A percentile compares a stretch with the other conserved stretches of the same genome.
phyloP scores from a whole-genome alignment of 202 grass and related monocot species.

The Setaria italica region DNA sequence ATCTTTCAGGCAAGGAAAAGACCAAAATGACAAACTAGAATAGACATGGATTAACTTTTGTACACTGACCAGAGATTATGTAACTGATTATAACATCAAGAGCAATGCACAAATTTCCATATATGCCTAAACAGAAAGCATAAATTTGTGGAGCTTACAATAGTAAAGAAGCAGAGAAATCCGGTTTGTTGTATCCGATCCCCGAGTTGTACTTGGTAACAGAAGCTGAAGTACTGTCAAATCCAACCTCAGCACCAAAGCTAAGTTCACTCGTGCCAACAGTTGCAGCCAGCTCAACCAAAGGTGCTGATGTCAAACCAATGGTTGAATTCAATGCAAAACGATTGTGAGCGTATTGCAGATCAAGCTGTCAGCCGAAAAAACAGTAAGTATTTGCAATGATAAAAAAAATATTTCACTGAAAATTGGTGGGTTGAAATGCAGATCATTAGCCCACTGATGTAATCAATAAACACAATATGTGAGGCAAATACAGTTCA shows the following conservation, averaged over 20 bases:
- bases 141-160: conserved; percentile 61
- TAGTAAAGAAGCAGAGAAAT: conserved; percentile 71
- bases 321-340: conserved; percentile 73
- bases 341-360: conserved; percentile 75
- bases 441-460: background rate
- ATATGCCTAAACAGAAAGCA: conserved; percentile 10
- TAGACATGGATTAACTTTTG: background rate
- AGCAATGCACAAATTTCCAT: background rate
- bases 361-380: conserved; percentile 74
- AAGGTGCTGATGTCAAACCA: conserved; percentile 70
- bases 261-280: conserved; percentile 64
- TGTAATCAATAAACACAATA: conserved; percentile 4
- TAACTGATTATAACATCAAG: background rate
- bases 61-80: background rate
- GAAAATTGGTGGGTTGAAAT: background rate
- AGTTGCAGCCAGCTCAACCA: conserved; percentile 74
- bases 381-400: conserved; percentile 14
- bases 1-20: background rate
- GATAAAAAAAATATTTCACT: background rate
- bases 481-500: conserved; percentile 19
- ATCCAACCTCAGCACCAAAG: conserved; percentile 82
- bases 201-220: conserved; percentile 93
- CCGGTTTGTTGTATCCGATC: conserved; percentile 72
- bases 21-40: background rate
- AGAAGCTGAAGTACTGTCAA: conserved; percentile 87